Evolutionary conservation across 371 early-diverging fungal species (phyloP), one percentile per base, ranked within the genome.

Genomic region (Rhizopus stolonifer): DNA sequence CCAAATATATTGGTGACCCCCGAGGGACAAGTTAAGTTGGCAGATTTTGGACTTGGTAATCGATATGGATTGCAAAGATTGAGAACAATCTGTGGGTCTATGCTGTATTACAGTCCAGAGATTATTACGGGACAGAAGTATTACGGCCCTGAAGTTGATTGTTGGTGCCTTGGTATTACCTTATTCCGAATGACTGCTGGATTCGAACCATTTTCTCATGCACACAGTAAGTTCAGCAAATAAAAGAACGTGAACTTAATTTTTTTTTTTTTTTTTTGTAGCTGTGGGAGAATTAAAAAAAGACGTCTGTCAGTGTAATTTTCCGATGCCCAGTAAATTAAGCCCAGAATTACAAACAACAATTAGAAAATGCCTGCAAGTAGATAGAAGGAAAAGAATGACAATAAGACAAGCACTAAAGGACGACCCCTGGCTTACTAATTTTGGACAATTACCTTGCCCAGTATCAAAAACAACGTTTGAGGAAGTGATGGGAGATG

Each of bases 171-270:
- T 33, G 96, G 96, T n/a, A 90, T 95, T 6, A 86, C 93, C 33
- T 60, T 95, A 7, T 95, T 89, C 61, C 87, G 92, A 21, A 82
- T 94, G 76, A 84, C 89, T 2, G 89, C 90, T 29, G 96, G 96
- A 3, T 85, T 85, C 58, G 84, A 93, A 42, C 94, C 94, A 6
- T 95, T 93, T 74, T 87, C 71, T 9, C 75, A 77, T 38, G 64
- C 77, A 29, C 67, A 61, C 32, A 70, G 71, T 67, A 70, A 65
- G 64, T 33, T 29, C 31, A 10, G 10, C 4, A 29, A 29, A 29
- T 29, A 29, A 29, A 29, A 10, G n/a, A n/a, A n/a, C n/a, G n/a
- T n/a, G n/a, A n/a, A n/a, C n/a, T n/a, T n/a, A n/a, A n/a, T n/a
- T n/a, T 36, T 31, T 48, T 22, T 17, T 2, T 34, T 21, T 22